Conservation (phyloP, 768 basidiomycete species). For the Brasilioporus rufonigricans region DNA sequence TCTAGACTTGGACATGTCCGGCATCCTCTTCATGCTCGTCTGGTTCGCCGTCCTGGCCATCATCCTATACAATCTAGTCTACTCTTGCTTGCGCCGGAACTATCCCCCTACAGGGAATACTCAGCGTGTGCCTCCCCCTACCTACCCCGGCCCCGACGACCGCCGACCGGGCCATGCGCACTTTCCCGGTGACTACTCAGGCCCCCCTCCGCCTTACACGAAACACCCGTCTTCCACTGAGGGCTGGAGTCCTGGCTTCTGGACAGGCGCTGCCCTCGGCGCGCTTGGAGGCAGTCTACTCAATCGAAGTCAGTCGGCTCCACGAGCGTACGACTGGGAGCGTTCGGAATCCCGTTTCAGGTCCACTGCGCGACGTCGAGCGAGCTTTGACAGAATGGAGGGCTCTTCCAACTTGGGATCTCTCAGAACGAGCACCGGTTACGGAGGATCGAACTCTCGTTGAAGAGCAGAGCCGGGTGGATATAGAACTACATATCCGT, state of each 20-base stretch:
- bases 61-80: conserved; percentile 57
- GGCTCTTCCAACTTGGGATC: conserved; percentile 67
- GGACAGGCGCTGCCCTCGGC: conserved; percentile 78
- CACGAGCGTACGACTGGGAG: conserved; percentile 59
- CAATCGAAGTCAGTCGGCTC: conserved; percentile 38
- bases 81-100: conserved; percentile 46
- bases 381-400: conserved; percentile 54
- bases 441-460: conserved; percentile 74
- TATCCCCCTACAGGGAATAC: conserved; percentile 31
- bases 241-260: conserved; percentile 74
- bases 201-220: conserved; percentile 59
- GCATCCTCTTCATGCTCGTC: conserved; percentile 51
- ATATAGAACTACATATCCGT: not conserved
- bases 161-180: conserved; percentile 36
- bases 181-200: conserved; percentile 53
- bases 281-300: conserved; percentile 61
- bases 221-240: conserved; percentile 30
- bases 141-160: conserved; percentile 30
- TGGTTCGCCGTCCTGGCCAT: conserved; percentile 54
- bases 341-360: conserved; percentile 36
- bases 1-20: conserved; percentile 46
- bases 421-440: conserved; percentile 75
- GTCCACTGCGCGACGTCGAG: conserved; percentile 21
- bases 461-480: conserved; percentile 31
- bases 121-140: conserved; percentile 24